Evolutionary conservation across 305 asterid species (phyloP).

Genomic region (Fraxinus angustifolia): DNA sequence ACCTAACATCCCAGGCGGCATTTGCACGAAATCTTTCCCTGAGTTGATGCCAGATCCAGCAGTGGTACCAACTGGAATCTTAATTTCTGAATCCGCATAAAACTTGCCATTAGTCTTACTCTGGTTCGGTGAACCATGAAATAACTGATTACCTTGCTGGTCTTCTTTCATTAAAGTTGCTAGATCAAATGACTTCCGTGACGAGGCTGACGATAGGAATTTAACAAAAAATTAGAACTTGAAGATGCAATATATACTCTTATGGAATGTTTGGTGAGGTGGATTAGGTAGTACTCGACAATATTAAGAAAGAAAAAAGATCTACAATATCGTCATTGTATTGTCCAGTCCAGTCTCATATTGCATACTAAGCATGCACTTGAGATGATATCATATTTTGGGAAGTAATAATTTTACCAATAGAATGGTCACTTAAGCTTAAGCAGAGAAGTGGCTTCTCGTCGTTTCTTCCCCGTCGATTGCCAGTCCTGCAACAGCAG

Average conservation of each 20-base stretch:
- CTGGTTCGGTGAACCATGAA: slow-evolving; percentile 13
- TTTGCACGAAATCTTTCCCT: slow-evolving; percentile 12
- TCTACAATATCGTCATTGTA: neutral
- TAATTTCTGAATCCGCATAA: slow-evolving; percentile 29
- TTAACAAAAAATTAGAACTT: slow-evolving; percentile 18
- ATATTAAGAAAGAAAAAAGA: neutral
- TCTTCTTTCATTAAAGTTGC: slow-evolving; percentile 25
- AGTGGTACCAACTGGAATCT: slow-evolving; percentile 28
- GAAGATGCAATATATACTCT: slow-evolving; percentile 5
- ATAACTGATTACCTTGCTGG: slow-evolving; percentile 27
- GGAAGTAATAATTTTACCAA: slow-evolving; percentile 26
- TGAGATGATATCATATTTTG: neutral
- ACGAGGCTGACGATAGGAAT: slow-evolving; percentile 35
- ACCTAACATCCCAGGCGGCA: slow-evolving; percentile 20
- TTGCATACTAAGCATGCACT: neutral
- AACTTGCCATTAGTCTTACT: slow-evolving; percentile 19
- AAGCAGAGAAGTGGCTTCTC: slow-evolving; percentile 54
- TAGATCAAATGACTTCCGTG: slow-evolving; percentile 31
- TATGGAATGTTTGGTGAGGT: neutral
- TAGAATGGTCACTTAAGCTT: slow-evolving; percentile 46
- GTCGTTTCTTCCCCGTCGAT: slow-evolving; percentile 34
- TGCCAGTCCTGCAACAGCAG: slow-evolving; percentile 31
- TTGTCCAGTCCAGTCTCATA: neutral
- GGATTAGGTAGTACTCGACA: neutral
- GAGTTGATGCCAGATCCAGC: slow-evolving; percentile 26